A percentile compares a stretch with the other conserved stretches of the same genome.
These are phyloP conservation scores for Avena insularis DNA, from an alignment of 176 grass and related monocot species.

Conservation along the genomic window DNA sequence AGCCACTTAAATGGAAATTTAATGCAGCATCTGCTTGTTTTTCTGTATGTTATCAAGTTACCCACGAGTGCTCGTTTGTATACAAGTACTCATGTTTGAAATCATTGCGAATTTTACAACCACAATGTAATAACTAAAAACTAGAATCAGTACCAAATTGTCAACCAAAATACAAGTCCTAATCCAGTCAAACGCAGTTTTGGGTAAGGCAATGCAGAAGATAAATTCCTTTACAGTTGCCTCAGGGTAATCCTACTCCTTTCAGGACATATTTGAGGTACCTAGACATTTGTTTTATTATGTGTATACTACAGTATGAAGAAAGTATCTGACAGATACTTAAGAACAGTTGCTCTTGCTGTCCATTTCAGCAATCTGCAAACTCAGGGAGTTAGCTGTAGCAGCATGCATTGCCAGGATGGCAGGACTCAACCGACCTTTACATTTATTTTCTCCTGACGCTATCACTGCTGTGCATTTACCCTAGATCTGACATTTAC, in stretches of 20 bases:
- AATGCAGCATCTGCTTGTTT: constrained; percentile 34
- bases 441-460: constrained; percentile 44
- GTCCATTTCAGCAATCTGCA: constrained; percentile 30
- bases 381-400: neutral
- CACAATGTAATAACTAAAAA: constrained; percentile 29
- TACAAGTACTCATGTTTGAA: constrained; percentile 7
- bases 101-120: constrained; percentile 32
- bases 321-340: neutral
- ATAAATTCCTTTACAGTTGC: neutral
- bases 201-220: neutral
- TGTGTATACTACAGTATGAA: neutral
- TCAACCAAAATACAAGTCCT: constrained; percentile 9
- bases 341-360: constrained; percentile 30
- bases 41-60: constrained; percentile 42
- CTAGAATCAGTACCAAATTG: neutral
- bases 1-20: constrained; percentile 38
- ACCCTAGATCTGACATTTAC: constrained; percentile 35
- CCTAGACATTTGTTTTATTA: neutral
- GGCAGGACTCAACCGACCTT: constrained; percentile 23
- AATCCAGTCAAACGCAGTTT: constrained; percentile 2
- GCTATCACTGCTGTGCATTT: constrained; percentile 35
- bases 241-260: constrained; percentile 8
- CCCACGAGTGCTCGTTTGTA: constrained; percentile 28
- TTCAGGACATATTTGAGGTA: neutral
- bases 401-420: constrained; percentile 34